A percentile compares a stretch with the other conserved stretches of the same genome.
phyloP scores from a whole-genome alignment of 78 protist species.

The Emiliania huxleyi region DNA sequence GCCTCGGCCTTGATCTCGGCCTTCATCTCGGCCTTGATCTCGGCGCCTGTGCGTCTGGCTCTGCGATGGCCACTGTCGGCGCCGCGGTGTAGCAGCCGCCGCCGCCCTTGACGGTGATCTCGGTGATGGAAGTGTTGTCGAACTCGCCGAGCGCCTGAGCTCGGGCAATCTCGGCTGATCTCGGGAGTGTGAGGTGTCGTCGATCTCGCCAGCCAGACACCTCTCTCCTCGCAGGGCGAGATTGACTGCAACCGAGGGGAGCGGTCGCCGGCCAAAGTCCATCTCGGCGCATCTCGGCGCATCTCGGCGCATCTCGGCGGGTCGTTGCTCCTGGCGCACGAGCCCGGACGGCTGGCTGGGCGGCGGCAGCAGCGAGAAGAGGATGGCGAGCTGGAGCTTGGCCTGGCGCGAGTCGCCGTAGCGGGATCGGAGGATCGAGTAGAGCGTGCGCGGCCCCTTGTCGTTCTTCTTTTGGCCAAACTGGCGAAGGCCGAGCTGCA shows the following conservation, averaged over 20 bases:
- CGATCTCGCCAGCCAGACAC: no score
- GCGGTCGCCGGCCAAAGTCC: no score
- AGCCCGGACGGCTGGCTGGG: not conserved
- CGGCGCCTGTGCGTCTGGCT: not conserved
- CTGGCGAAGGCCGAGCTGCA: not conserved
- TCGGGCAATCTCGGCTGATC: no score
- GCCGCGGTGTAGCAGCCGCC: not conserved
- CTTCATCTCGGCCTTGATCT: no score
- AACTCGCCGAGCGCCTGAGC: conserved; percentile 8
- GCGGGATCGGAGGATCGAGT: not conserved
- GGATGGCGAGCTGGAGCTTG: conserved; percentile 14
- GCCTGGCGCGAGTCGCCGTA: not conserved
- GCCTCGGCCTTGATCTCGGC: no score
- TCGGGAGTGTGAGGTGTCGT: no score
- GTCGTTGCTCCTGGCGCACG: no score
- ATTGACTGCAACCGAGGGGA: no score
- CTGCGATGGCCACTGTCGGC: not conserved
- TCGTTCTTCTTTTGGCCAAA: not conserved
- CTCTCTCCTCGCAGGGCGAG: no score
- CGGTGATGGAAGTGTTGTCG: not conserved
- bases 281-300: no score
- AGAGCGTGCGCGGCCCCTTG: not conserved
- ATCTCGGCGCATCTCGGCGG: no score
- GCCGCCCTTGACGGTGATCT: not conserved
- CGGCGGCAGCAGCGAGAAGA: not conserved